These are phyloP conservation scores for Tulasnella sp. DNA, from an alignment of 768 basidiomycete species.

Conservation along the genomic window DNA sequence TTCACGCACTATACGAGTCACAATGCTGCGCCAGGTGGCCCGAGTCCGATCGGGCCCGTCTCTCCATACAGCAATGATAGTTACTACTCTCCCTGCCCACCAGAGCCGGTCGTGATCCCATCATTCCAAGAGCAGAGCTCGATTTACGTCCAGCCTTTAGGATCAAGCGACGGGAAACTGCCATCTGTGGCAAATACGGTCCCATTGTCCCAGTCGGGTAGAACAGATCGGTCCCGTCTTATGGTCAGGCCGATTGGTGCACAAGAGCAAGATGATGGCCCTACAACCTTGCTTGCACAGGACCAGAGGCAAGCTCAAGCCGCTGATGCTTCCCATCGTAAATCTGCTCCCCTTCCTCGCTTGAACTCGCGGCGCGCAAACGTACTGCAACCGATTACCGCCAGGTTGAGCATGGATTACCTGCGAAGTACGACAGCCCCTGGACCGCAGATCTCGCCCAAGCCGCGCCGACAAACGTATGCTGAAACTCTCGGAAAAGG, in stretches of 20 bases:
- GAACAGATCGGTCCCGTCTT: background rate
- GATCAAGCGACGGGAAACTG: background rate
- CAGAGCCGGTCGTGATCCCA: no score
- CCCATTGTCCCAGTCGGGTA: background rate
- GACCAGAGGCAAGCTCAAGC: background rate
- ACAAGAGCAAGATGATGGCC: background rate
- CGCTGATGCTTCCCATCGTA: background rate
- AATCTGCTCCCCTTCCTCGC: background rate
- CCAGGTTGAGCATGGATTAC: background rate
- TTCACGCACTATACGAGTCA: background rate
- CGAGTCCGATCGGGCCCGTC: no score
- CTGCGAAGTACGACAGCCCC: background rate
- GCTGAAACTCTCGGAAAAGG: background rate
- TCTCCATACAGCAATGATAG: background rate
- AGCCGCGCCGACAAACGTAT: background rate
- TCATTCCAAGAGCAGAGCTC: background rate
- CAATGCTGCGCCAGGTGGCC: background rate
- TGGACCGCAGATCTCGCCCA: background rate
- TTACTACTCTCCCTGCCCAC: background rate
- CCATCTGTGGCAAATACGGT: no score
- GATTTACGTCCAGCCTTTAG: background rate
- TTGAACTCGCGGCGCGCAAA: background rate
- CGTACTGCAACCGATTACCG: background rate
- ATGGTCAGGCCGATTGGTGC: background rate
- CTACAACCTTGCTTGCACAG: background rate